Evolutionary conservation across 2,329 filamentous ascomycete species (phyloP).

Genomic region (Daldinia sp.): DNA sequence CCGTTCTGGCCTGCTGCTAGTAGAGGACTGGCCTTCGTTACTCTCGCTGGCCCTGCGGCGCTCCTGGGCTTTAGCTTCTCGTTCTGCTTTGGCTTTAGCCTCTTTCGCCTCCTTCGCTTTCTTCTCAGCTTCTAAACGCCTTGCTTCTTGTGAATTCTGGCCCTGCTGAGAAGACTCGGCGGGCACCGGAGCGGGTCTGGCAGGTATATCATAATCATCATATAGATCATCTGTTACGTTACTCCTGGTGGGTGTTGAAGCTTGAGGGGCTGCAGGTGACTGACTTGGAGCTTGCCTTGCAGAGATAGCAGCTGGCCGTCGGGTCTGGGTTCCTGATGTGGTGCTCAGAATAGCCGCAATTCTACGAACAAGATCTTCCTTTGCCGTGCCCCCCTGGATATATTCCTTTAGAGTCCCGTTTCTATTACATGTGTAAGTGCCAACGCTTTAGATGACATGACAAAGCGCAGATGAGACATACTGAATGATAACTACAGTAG

Average conservation of each 20-base stretch:
- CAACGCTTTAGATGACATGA: background rate
- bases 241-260: constrained; percentile 3
- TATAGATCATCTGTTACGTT: constrained; percentile 35
- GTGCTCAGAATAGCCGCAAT: constrained; percentile 59
- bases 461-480: constrained; percentile 53
- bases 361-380: constrained; percentile 74
- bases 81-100: constrained; percentile 56
- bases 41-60: constrained; percentile 56
- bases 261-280: constrained; percentile 22
- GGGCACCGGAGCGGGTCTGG: constrained; percentile 13
- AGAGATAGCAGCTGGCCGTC: constrained; percentile 26
- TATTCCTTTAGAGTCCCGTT: constrained; percentile 84
- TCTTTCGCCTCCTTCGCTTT: constrained; percentile 62
- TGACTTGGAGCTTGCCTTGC: constrained; percentile 24
- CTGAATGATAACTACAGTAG: constrained; percentile 83
- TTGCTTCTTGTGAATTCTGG: constrained; percentile 51
- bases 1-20: constrained; percentile 52
- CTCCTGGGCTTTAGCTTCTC: constrained; percentile 57
- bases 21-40: constrained; percentile 47
- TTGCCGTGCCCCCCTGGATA: constrained; percentile 72
- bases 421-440: constrained; percentile 53
- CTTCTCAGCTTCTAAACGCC: constrained; percentile 59
- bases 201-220: constrained; percentile 31
- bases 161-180: constrained; percentile 27
- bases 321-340: constrained; percentile 32